A percentile compares a stretch with the other conserved stretches of the same genome.
Evolutionary conservation across 2,329 filamentous ascomycete species (phyloP).

Genomic region (Botrytis squamosa): DNA sequence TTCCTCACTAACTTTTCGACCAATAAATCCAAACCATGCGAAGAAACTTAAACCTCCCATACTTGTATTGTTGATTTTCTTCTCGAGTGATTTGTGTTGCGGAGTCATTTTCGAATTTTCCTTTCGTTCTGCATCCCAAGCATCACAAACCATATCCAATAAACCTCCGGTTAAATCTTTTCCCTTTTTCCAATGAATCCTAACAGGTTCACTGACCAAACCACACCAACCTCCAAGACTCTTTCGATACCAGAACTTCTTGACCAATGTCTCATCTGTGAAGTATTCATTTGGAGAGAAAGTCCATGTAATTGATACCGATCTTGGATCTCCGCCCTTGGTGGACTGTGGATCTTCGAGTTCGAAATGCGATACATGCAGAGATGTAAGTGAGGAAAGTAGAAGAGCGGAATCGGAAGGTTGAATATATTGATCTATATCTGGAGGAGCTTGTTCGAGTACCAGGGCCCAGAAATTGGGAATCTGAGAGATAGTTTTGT

Average conservation of each 20-base stretch:
- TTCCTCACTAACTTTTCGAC: constrained; percentile 66
- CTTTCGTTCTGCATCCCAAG: constrained; percentile 62
- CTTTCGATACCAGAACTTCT: constrained; percentile 86
- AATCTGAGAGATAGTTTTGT: constrained; percentile 68
- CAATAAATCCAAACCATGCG: constrained; percentile 80
- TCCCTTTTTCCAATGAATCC: constrained; percentile 82
- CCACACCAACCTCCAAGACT: constrained; percentile 65
- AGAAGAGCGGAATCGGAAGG: constrained; percentile 75
- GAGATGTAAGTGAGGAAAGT: constrained; percentile 60
- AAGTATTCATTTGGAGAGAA: constrained; percentile 84
- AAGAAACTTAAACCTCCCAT: constrained; percentile 78
- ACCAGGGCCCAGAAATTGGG: constrained; percentile 94
- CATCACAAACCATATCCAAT: constrained; percentile 67
- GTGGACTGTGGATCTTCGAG: constrained; percentile 53
- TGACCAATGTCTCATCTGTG: constrained; percentile 73
- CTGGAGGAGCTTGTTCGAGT: constrained; percentile 78
- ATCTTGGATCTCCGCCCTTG: constrained; percentile 70
- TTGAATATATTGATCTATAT: constrained; percentile 86
- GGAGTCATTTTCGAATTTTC: constrained; percentile 44
- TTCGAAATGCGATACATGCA: constrained; percentile 81
- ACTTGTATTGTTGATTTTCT: constrained; percentile 56
- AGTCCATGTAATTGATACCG: constrained; percentile 72
- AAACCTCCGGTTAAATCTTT: constrained; percentile 83
- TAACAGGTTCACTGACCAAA: constrained; percentile 83
- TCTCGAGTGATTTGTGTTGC: constrained; percentile 51